Base-by-base conservation (phyloP, 192 early-diverging fungal genomes). In the Coemansia sp. region DNA sequence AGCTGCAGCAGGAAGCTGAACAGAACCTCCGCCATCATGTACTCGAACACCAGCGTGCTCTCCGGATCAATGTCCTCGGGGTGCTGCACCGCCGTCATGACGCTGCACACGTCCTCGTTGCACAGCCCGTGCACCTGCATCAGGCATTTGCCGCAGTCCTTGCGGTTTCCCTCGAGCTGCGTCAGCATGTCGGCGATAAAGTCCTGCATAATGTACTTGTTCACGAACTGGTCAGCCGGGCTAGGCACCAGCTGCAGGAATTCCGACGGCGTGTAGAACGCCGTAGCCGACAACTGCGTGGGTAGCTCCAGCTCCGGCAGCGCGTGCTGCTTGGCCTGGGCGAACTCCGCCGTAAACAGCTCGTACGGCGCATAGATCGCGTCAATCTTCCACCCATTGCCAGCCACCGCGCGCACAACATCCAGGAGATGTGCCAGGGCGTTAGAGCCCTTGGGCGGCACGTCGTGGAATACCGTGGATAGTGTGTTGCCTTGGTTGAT, bases 101-200 rank as follows among this genome's bases (percentile, higher is more conserved):
- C 71, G 35, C 56, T 77, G 74, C 77, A 76, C 62, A 81, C 86
- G 67, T 59, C 74, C 62, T 73, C 88, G 86, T 42, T 83, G 69
- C 67, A 86, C 68, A 79, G 78, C 45, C 59, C 85, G 80, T 64
- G 85, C 78, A 95, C 78, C 64, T 88, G 87, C 61, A 93, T 78
- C 16, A 96, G 72, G 64, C 91, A 90, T 48, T 86, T 86, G 63
- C 87, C 87, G 68, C 90, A 92, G 79, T 99, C 95, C 71, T 91
- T 94, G 76, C 96, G 97, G 83, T 99, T 99, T 61, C 88, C 87
- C 59, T 94, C 92, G 51, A 95, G 93, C 57, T 95, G 84, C 39
- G 88, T 77, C 16, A 97, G 72, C 9, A 90, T 91, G 74, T 99
- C 97, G 3, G 81, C 69, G 42, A 93, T 85, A 34, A 92, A 75